A percentile compares a stretch with the other conserved stretches of the same genome.
Conservation (phyloP, 2,329 filamentous ascomycete genomes). For the Ophiostoma himal-ulmi region DNA sequence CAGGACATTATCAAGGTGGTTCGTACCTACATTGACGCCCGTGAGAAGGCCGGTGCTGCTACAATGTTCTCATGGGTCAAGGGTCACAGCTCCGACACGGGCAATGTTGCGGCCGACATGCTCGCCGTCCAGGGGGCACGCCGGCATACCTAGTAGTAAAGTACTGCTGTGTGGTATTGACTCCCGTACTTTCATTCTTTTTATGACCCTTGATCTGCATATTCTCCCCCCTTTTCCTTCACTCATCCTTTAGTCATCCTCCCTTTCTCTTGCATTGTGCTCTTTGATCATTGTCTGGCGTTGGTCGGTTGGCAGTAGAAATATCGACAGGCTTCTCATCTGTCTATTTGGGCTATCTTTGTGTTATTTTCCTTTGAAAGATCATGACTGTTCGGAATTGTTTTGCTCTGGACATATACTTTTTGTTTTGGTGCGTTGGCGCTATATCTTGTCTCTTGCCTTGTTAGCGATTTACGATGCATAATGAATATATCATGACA, state of each 20-base stretch:
- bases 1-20: conserved; percentile 74
- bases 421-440: background rate
- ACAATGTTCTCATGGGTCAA: conserved; percentile 86
- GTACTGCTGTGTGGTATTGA: no score
- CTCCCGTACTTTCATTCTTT: background rate
- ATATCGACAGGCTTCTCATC: background rate
- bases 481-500: background rate
- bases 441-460: background rate
- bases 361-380: background rate
- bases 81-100: conserved; percentile 66
- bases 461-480: background rate
- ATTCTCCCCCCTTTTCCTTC: background rate
- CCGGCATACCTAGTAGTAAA: conserved; percentile 18
- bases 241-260: background rate
- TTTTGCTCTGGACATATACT: background rate
- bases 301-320: background rate
- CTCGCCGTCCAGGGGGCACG: conserved; percentile 64
- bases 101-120: conserved; percentile 75
- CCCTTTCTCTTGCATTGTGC: background rate
- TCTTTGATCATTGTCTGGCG: background rate
- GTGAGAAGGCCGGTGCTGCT: conserved; percentile 51
- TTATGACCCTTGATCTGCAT: background rate
- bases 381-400: background rate
- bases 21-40: conserved; percentile 63
- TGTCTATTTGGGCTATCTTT: background rate